Evolutionary conservation across 495 filamentous ascomycete genomes (phyloP).

Genomic region (Friedmanniomyces simplex): DNA sequence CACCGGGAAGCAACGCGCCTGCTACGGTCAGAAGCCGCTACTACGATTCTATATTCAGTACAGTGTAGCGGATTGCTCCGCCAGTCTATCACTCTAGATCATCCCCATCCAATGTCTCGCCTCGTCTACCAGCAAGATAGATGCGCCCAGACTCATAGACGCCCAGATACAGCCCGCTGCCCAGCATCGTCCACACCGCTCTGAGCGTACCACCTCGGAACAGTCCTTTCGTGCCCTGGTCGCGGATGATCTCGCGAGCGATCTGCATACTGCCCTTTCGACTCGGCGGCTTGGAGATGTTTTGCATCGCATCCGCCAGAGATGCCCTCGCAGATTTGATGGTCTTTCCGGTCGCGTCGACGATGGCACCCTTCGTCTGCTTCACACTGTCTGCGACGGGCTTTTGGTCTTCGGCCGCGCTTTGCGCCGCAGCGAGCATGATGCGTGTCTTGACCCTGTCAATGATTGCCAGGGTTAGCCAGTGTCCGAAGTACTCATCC

Average conservation of each 20-base stretch:
- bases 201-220: slow-evolving; percentile 70
- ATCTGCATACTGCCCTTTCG: slow-evolving; percentile 43
- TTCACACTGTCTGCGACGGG: slow-evolving; percentile 4
- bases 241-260: slow-evolving; percentile 47
- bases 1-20: too few relatives aligned
- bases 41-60: too few relatives aligned
- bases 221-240: slow-evolving; percentile 59
- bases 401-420: slow-evolving; percentile 28
- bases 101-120: slow-evolving; percentile 24
- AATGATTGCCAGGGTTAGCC: too few relatives aligned
- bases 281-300: slow-evolving; percentile 23
- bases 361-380: slow-evolving; percentile 16
- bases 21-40: too few relatives aligned
- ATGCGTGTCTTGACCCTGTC: slow-evolving; percentile 79
- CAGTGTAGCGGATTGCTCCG: too few relatives aligned
- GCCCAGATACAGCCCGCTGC: slow-evolving; percentile 74
- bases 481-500: too few relatives aligned
- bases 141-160: slow-evolving; percentile 72
- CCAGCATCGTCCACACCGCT: slow-evolving; percentile 68
- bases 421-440: slow-evolving; percentile 44
- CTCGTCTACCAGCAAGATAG: slow-evolving; percentile 51
- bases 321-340: slow-evolving; percentile 23
- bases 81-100: slow-evolving; percentile 17
- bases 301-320: slow-evolving; percentile 10
- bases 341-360: slow-evolving; percentile 27